Evolutionary conservation across 2,329 filamentous ascomycete species (phyloP), one percentile per base, ranked within the genome.

Genomic region (Pseudogymnoascus sp.): DNA sequence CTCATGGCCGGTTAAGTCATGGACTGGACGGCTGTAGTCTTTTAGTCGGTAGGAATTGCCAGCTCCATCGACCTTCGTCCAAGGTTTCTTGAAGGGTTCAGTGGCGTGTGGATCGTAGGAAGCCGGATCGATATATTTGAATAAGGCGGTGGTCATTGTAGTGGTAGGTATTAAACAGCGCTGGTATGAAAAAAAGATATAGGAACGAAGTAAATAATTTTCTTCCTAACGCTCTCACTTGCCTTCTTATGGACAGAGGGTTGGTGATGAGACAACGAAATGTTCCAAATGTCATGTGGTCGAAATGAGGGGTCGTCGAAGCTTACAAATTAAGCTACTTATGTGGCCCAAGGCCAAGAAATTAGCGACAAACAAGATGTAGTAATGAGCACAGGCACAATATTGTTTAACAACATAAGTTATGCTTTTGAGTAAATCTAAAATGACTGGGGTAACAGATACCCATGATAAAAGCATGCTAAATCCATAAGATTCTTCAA

Each of bases 1-100:
- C 71, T 93, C 90, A 62, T 77, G 79, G 61, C 87, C 88, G 63
- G 91, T 89, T 69, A 91, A 80, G 76, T 96, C 91, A 65, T 80
- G 77, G 68, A 96, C 82, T 9, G 71, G 69, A 11, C 80, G 79
- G 17, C 76, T 70, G 65, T 79, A 74, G 35, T 79, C 76, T 35
- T 72, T 74, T 13, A 81, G 74, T 21, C 72, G 73, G 75, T 81
- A 88, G 4, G 82, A 85, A n/a, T 74, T 75, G 15, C 78, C 81
- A 44, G 82, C 80, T 0, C 79, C 80, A 70, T 89, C 86, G 40
- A 89, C 86, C 69, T 89, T 89, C 68, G 76, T 71, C 86, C 86
- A 89, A 1, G 85, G 82, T 70, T 85, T 85, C 62, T 74, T 74
- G 10, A 56, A 56, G n/a, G 46, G n/a, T 13, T 56, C 46, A 15